Evolutionary conservation across 306 rosid genomes (phyloP), one percentile per base, ranked within the genome.

Genomic region (Datisca glomerata): DNA sequence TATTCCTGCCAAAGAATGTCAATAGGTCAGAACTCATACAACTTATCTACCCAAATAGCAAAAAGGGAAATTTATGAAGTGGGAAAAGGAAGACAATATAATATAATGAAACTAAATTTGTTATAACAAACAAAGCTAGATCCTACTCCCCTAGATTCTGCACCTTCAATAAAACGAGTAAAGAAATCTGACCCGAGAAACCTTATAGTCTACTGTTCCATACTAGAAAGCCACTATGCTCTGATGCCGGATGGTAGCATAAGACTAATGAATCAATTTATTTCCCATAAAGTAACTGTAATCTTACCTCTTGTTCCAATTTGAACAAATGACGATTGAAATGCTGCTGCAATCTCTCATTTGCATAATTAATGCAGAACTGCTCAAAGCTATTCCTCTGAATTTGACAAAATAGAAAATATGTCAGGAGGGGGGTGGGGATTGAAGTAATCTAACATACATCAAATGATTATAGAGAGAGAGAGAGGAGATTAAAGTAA

Each of bases 301-400:
- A 5, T 51, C 37, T 60, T 91, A 91, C 98, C 93, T 91, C 98
- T 61, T 91, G 98, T 70, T 91, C 98, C 46, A 91, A 58, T 73
- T 91, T 91, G 75, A 91, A 91, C 51, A 91, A 69, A 70, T 91
- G 98, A 51, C 98, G 98, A 57, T 91, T 91, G 66, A 91, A 91
- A 63, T 91, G 98, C 38, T 91, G 98, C 54, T 91, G 98, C 60
- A 91, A 52, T 73, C 98, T 73, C 67, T 91, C 98, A 46, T 91
- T 91, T 41, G 98, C 98, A 70, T 91, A 91, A 68, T 91, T 91
- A 51, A 91, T 91, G 73, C 97, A 89, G 73, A 89, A 89, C 63
- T 89, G 98, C 70, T 91, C 98, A 75, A 91, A 80, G 66, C 94
- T 84, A 63, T 91, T 91, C 67, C 92, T 80, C 98, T 91, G 67